Percentiles rank a stretch among this genome's conserved stretches.
Conservation (phyloP, 768 basidiomycete species). For the Leccinum arenicola region DNA sequence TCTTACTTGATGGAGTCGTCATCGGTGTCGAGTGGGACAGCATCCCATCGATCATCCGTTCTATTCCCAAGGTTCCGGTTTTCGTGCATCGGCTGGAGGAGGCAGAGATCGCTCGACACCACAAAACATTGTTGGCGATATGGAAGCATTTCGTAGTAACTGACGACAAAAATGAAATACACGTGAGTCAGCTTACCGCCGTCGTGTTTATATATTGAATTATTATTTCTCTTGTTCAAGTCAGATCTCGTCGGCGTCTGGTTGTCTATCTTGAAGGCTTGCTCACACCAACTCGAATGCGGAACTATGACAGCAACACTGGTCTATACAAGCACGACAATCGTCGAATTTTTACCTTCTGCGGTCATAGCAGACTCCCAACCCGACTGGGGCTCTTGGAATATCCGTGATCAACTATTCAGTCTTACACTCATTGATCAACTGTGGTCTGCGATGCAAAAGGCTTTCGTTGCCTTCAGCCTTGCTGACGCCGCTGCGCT, state of each 20-base stretch:
- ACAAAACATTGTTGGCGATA: conserved; percentile 36
- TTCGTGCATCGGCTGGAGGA: conserved; percentile 36
- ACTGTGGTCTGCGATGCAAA: conserved; percentile 52
- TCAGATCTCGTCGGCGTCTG: conserved; percentile 43
- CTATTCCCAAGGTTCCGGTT: conserved; percentile 23
- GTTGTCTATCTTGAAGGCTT: conserved; percentile 55
- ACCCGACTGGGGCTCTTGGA: conserved; percentile 22
- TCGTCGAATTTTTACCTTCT: conserved; percentile 36
- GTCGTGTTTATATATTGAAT: background rate
- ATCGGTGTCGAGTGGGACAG: conserved; percentile 25
- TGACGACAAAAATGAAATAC: conserved; percentile 13
- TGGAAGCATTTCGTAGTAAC: conserved; percentile 35
- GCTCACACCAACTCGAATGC: conserved; percentile 42
- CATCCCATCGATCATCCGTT: conserved; percentile 28
- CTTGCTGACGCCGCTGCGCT: conserved; percentile 44
- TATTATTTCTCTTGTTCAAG: conserved; percentile 24
- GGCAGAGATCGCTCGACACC: conserved; percentile 37
- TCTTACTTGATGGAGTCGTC: conserved; percentile 48
- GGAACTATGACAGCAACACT: conserved; percentile 35
- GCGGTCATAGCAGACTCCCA: conserved; percentile 1
- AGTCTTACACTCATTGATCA: conserved; percentile 40
- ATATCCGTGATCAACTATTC: conserved; percentile 31
- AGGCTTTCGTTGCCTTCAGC: conserved; percentile 41
- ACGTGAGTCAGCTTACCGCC: conserved; percentile 23
- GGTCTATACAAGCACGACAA: conserved; percentile 31